Evolutionary conservation across 1,139 yeast genomes (phyloP).

Genomic region (Candida tetrigidarum): DNA sequence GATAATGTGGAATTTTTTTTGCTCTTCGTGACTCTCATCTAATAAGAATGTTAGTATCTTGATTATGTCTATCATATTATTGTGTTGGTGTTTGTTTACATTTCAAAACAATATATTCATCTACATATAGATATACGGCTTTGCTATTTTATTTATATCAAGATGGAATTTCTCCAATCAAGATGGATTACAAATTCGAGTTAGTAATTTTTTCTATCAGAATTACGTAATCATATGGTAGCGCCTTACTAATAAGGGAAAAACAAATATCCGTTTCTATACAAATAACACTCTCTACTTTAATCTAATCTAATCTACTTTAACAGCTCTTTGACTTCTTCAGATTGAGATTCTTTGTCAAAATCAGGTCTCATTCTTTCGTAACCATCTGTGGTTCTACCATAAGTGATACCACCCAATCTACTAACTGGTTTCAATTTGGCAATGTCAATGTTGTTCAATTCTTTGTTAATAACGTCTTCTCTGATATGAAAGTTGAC

Average conservation of each 20-base stretch:
- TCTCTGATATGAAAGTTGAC: slow-evolving; percentile 60
- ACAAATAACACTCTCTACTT: too few species aligned
- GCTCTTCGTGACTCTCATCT: slow-evolving; percentile 6
- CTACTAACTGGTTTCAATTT: slow-evolving; percentile 59
- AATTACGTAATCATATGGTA: not conserved
- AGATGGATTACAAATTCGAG: slow-evolving; percentile 1
- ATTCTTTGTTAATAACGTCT: slow-evolving; percentile 50
- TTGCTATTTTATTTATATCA: not conserved
- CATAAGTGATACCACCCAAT: slow-evolving; percentile 59
- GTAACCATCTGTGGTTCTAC: slow-evolving; percentile 45
- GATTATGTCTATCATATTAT: slow-evolving; percentile 7
- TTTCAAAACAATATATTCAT: not conserved
- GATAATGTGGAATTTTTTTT: slow-evolving; percentile 7
- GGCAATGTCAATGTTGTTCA: slow-evolving; percentile 43
- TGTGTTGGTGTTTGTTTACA: not conserved
- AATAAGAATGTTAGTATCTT: slow-evolving; percentile 6
- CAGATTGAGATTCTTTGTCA: slow-evolving; percentile 19
- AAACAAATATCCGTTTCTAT: not conserved
- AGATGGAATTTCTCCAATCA: not conserved
- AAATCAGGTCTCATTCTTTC: slow-evolving; percentile 49
- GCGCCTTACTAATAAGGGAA: too few species aligned
- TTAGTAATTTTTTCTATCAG: not conserved
- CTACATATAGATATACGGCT: not conserved
- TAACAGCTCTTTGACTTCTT: slow-evolving; percentile 15
- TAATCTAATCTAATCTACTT: slow-evolving; percentile 1